Percentiles rank a stretch among this genome's conserved stretches.
Evolutionary conservation across 1,139 yeast genomes (phyloP).

Genomic region (Yamadazyma oceani): DNA sequence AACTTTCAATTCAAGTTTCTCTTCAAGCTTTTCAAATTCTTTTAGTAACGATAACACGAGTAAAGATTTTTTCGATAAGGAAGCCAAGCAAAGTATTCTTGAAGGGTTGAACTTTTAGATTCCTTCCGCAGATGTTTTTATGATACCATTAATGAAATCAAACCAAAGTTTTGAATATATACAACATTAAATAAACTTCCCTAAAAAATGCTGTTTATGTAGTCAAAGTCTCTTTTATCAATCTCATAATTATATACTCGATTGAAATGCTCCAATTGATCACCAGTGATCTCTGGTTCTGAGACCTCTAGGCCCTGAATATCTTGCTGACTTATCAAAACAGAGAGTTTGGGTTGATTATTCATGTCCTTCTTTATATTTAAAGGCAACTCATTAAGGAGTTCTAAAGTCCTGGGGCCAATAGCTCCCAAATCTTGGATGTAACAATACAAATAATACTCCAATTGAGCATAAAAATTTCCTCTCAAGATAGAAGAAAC

Average conservation of each 20-base stretch:
- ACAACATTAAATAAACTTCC: neutral
- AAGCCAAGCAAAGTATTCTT: constrained; percentile 28
- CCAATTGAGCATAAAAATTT: constrained; percentile 25
- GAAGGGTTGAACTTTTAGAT: constrained; percentile 25
- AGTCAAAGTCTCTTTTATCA: constrained; percentile 29
- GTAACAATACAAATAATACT: constrained; percentile 28
- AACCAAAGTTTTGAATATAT: neutral
- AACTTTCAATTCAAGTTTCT: constrained; percentile 27
- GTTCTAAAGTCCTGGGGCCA: constrained; percentile 11
- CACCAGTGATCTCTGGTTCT: constrained; percentile 12
- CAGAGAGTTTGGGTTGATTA: constrained; percentile 8
- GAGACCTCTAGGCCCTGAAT: constrained; percentile 6
- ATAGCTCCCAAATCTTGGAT: constrained; percentile 19
- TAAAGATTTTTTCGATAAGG: constrained; percentile 32
- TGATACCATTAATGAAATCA: neutral
- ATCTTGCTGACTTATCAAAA: neutral
- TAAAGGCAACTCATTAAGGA: constrained; percentile 19
- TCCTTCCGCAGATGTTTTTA: constrained; percentile 2
- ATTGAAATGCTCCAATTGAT: constrained; percentile 10
- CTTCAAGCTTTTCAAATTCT: constrained; percentile 33
- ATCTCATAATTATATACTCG: constrained; percentile 22
- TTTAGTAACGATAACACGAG: constrained; percentile 35
- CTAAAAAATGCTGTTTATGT: constrained; percentile 20
- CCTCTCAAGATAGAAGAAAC: constrained; percentile 31
- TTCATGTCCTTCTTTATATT: constrained; percentile 9